A percentile compares a stretch with the other conserved stretches of the same genome.
Evolutionary conservation across 768 basidiomycete species (phyloP).

Genomic region (Pulveroboletus sp.): DNA sequence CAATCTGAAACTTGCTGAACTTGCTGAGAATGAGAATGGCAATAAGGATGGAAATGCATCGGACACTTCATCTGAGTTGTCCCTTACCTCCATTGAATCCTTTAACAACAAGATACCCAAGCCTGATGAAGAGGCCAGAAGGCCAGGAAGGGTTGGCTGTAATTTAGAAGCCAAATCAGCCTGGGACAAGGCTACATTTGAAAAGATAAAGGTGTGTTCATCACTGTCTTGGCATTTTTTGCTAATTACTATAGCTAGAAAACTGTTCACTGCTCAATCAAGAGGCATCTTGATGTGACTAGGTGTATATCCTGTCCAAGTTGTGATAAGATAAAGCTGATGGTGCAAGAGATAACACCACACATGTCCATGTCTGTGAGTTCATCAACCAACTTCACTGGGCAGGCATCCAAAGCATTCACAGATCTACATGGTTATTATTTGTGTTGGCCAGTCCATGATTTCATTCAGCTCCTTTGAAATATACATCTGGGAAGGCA

Average conservation of each 20-base stretch:
- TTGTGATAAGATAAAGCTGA: neutral
- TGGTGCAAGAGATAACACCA: neutral
- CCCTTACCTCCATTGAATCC: no score
- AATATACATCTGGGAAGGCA: neutral
- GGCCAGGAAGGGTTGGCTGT: constrained; percentile 7
- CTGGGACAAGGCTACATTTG: neutral
- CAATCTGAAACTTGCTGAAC: no score
- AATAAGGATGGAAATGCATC: neutral
- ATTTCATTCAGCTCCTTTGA: neutral
- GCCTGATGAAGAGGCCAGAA: constrained; percentile 1
- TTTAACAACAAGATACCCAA: constrained; percentile 14
- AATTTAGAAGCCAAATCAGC: constrained; percentile 2
- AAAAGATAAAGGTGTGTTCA: neutral
- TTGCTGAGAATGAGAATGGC: neutral
- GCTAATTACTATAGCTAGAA: neutral
- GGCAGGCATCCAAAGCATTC: neutral
- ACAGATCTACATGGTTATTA: neutral
- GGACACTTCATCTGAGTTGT: no score
- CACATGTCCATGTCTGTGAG: neutral
- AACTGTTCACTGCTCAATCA: constrained; percentile 2
- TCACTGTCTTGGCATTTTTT: neutral
- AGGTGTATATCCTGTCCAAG: neutral
- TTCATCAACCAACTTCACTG: neutral
- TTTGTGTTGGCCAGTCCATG: neutral
- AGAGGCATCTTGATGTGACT: neutral